Evolutionary conservation across 192 early-diverging fungal species (phyloP), one percentile per base, ranked within the genome.

Genomic region (Phlyctochytrium planicorne): DNA sequence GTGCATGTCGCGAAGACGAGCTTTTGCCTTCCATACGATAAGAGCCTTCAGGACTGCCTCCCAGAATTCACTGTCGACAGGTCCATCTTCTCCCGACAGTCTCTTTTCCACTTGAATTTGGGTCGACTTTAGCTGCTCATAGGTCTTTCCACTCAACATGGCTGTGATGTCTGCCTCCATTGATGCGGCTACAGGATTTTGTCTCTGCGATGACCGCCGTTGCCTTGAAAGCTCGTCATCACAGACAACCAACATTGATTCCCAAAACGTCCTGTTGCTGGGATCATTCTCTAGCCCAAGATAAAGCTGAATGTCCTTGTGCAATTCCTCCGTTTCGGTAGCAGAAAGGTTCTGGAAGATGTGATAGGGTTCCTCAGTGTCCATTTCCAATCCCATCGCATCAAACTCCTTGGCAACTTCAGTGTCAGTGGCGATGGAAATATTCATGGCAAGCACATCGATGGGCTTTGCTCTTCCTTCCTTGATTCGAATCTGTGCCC

Each of bases 51-150:
- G 73, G 16, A 94, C 76, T 0, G 87, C 84, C 62, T 96, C 95
- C 96, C 96, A 98, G 70, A 95, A 98, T 35, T 98, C 96, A 1
- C 95, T 91, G 77, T 97, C 96, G 20, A 95, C 86, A 2, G 76
- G 82, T 10, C 74, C 81, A 2, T 84, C 82, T 20, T 84, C 91
- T 24, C 76, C 80, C 10, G 71, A 70, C 30, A 98, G 76, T 67
- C 94, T 92, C 2, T 73, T 67, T 56, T 89, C 83, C 33, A 97
- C 89, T 56, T 96, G 91, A 0, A 69, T 68, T 65, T 94, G 88
- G 36, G 96, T 82, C 14, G 85, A 73, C 1, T 76, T 72, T 0
- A 98, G 82, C 71, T 95, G 90, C 0, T 79, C 71, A 33, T 88
- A 77, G 2, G 90, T 84, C 74, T 98, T 98, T 50, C 83, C 86